phyloP scores from a whole-genome alignment of 305 asterid species.

The Fraxinus xanthoxyloides region DNA sequence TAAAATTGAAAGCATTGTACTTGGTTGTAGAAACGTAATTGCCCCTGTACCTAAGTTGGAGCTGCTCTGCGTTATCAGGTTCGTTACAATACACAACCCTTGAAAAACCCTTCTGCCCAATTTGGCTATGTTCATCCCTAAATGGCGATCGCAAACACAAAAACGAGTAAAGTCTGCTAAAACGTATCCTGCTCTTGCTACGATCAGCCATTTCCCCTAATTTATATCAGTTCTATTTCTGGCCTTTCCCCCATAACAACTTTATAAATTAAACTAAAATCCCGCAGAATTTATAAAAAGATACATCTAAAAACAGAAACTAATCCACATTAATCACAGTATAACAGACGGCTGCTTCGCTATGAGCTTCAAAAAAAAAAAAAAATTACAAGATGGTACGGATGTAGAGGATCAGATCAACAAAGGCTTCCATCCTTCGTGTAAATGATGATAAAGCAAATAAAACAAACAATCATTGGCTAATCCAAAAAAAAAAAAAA shows the following conservation, averaged over 20 bases:
- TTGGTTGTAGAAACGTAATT: conserved; percentile 96
- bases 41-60: conserved; percentile 49
- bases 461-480: background rate
- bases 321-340: background rate
- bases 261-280: background rate
- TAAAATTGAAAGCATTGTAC: conserved; percentile 68
- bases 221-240: conserved; percentile 1
- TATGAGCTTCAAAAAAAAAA: conserved; percentile 13
- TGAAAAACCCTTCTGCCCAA: conserved; percentile 87
- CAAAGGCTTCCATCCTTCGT: background rate
- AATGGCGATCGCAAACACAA: conserved; percentile 56
- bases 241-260: background rate
- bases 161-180: conserved; percentile 72
- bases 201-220: conserved; percentile 36
- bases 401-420: background rate
- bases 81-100: conserved; percentile 82
- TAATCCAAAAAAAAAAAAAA: background rate
- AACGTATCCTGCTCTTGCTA: conserved; percentile 38
- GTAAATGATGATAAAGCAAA: conserved; percentile 2
- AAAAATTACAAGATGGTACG: conserved; percentile 20
- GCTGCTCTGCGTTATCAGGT: conserved; percentile 65
- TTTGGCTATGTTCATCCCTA: conserved; percentile 65
- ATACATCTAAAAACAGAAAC: background rate
- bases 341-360: background rate
- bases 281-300: background rate